Evolutionary conservation across 106 monocot genomes (phyloP), one percentile per base, ranked within the genome.

Genomic region (Iris macrosiphon): DNA sequence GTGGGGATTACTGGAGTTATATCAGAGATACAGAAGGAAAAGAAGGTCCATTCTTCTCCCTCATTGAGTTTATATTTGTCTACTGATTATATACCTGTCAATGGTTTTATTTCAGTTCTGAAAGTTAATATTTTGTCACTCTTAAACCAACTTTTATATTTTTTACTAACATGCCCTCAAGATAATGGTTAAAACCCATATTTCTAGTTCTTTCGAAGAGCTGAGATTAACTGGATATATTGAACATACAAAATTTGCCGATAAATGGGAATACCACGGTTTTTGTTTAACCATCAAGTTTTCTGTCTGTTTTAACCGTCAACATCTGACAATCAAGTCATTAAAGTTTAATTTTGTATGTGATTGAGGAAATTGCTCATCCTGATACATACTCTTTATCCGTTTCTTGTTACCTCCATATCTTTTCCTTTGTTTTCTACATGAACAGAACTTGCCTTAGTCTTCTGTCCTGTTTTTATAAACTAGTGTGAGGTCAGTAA

Each of bases 1-100:
- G 98, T 87, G 17, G 98, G 98, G 23, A 81, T 98, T 75, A 23
- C 75, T 64, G 98, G 98, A 25, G 91, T 98, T 39, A 91, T 98
- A 75, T 78, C 83, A 30, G 86, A 83, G 59, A 91, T 98, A 62
- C 83, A 91, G 44, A 83, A 78, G 61, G 87, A 98, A 76, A 98
- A 83, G 78, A 98, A 98, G 98, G 98, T 96, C 14, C 35, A 46
- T 32, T 58, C 49, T 44, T 26, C 15, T 60, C 3, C 43, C 48
- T 50, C 57, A 39, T 61, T 56, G 8, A 27, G 14, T 44, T 57
- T 27, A 49, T 50, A 10, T 33, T 4, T 63, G 21, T 33, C 25
- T 29, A 11, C 4, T 49, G 25, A 2, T n/a, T 29, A 48, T 48
- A n/a, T 48, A 19, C 33, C 17, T 4, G 43, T 18, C 30, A 28